A percentile compares a stretch with the other conserved stretches of the same genome.
Evolutionary conservation across 208 protist species (phyloP).

Genomic region (Phytomonas sp.): DNA sequence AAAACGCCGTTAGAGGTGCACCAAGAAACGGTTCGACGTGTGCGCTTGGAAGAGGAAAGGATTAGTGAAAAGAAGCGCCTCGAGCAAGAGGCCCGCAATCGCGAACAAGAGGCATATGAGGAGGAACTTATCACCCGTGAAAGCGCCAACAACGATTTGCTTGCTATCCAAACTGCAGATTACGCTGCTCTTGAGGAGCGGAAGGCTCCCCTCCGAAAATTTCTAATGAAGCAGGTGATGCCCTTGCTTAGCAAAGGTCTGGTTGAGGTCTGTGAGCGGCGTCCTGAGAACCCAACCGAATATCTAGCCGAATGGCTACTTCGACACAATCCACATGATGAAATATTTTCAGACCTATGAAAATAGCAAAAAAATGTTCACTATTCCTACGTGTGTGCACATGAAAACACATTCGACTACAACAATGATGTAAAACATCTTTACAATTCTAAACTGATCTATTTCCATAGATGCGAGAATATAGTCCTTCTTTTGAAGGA

Average conservation of each 20-base stretch:
- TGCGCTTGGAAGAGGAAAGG: conserved; percentile 43
- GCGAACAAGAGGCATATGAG: conserved; percentile 29
- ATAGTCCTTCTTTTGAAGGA: neutral
- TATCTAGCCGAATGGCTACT: conserved; percentile 91
- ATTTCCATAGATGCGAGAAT: neutral
- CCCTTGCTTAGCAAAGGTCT: conserved; percentile 91
- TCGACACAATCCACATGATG: conserved; percentile 84
- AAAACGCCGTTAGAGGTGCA: conserved; percentile 71
- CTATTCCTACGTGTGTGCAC: neutral
- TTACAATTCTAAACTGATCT: neutral
- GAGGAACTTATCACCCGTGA: conserved; percentile 19
- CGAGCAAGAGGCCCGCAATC: conserved; percentile 18
- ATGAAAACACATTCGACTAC: neutral
- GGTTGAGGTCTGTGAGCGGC: conserved; percentile 84
- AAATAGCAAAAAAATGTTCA: neutral
- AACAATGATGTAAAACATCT: neutral
- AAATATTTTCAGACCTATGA: conserved; percentile 71
- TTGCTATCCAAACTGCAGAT: conserved; percentile 56
- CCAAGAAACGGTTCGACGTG: conserved; percentile 54
- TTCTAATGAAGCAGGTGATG: conserved; percentile 89
- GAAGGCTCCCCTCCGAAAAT: conserved; percentile 76
- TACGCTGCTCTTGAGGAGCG: conserved; percentile 66
- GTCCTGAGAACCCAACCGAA: conserved; percentile 92
- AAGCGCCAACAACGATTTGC: conserved; percentile 13
- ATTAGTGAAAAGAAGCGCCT: conserved; percentile 26